Percentiles rank a stretch among this genome's conserved stretches.
Conservation (phyloP, 2,329 filamentous ascomycete species). For the Chrysoporthe austroafricana region DNA sequence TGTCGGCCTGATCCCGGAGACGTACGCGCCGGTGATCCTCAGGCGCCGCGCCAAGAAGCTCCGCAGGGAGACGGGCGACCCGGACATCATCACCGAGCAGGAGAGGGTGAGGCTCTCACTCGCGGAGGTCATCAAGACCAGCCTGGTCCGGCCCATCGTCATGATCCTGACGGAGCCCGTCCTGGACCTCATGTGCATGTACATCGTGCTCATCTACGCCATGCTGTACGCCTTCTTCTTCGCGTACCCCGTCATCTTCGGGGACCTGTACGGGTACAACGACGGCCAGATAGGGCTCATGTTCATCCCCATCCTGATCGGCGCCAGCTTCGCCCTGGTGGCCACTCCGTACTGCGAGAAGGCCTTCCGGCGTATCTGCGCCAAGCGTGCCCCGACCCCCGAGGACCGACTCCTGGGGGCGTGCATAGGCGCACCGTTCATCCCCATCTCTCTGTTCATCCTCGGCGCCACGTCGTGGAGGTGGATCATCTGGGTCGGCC, state of each 20-base stretch:
- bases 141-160: slow-evolving; percentile 6
- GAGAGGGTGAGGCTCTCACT: not conserved
- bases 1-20: slow-evolving; percentile 41
- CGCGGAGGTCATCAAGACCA: slow-evolving; percentile 7
- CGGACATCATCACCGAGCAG: slow-evolving; percentile 2
- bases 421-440: slow-evolving; percentile 63
- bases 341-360: slow-evolving; percentile 4
- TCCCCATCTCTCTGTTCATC: slow-evolving; percentile 69
- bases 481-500: slow-evolving; percentile 54
- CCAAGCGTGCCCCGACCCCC: not conserved
- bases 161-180: slow-evolving; percentile 14
- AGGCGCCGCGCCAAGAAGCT: not conserved
- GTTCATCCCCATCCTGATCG: slow-evolving; percentile 43
- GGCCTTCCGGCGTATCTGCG: not conserved
- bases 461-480: slow-evolving; percentile 69
- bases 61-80: slow-evolving; percentile 19
- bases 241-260: slow-evolving; percentile 11
- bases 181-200: slow-evolving; percentile 13
- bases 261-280: slow-evolving; percentile 1
- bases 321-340: slow-evolving; percentile 41
- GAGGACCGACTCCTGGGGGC: slow-evolving; percentile 67
- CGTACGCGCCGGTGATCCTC: slow-evolving; percentile 43
- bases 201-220: slow-evolving; percentile 13
- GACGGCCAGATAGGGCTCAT: slow-evolving; percentile 33
- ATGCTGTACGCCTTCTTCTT: slow-evolving; percentile 16